Conservation (phyloP, 306 rosid species). For the Dalbergia cultrata region DNA sequence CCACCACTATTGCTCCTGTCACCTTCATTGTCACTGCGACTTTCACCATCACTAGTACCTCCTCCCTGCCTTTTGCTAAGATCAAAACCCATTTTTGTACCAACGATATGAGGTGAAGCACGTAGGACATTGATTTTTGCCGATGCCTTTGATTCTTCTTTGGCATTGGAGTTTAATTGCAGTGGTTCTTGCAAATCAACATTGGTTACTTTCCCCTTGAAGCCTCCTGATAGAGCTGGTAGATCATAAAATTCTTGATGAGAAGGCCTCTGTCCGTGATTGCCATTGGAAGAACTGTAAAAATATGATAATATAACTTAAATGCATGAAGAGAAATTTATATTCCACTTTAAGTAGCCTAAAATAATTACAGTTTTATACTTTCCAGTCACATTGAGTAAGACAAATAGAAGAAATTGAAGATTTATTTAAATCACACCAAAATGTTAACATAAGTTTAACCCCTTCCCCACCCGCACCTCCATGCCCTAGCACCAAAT, state of each 20-base stretch:
- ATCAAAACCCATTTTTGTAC: conserved; percentile 73
- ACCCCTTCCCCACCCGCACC: not conserved
- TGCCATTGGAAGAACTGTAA: conserved; percentile 83
- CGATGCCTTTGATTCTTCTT: conserved; percentile 57
- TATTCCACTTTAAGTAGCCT: not conserved
- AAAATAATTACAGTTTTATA: no score
- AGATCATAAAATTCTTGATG: conserved; percentile 64
- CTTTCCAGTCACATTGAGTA: no score
- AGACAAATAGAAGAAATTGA: not conserved
- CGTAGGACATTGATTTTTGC: conserved; percentile 62
- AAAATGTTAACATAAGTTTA: not conserved
- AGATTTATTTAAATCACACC: not conserved
- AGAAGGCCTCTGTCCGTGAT: conserved; percentile 58
- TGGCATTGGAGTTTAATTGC: conserved; percentile 54
- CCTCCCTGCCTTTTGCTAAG: conserved; percentile 70
- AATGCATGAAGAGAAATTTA: conserved; percentile 21
- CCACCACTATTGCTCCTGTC: conserved; percentile 85
- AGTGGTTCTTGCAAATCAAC: conserved; percentile 56
- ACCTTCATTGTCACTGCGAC: conserved; percentile 86
- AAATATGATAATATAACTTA: conserved; percentile 25
- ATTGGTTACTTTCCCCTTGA: conserved; percentile 53
- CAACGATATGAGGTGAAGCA: conserved; percentile 67
- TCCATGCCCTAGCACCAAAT: no score
- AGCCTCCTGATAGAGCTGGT: conserved; percentile 56
- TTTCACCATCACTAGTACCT: conserved; percentile 52